Evolutionary conservation across 1,284 basidiomycete species (phyloP), one percentile per base, ranked within the genome.

Genomic region (Ustilago vetiveriae): DNA sequence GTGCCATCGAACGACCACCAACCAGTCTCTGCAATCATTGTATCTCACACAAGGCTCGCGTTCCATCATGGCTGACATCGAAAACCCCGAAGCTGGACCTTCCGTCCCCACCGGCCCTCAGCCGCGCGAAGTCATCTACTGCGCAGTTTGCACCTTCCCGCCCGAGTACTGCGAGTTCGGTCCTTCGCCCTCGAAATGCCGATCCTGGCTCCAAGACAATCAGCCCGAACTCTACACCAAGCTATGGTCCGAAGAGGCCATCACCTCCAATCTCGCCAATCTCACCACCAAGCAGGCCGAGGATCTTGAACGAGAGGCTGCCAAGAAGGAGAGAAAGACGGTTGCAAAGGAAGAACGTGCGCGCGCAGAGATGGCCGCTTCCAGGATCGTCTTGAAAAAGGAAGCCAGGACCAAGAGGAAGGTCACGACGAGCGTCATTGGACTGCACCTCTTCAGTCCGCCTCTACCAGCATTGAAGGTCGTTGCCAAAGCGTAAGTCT

Each of bases 161-260:
- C 78, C 78, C 46, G 79, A 81, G 50, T 81, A 80, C 67, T 81
- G 79, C 65, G 76, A 79, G 44, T 81, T 79, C 43, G 73, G 76
- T 2, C 72, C 76, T 1, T 71, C 70, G 3, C 50, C 69, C 11
- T 74, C 77, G 21, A 79, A 75, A 48, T 81, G 79, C 54, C 68
- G 74, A 7, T 39, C 69, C 24, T 79, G 79, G 74, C 45, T 81
- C 16, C 59, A 72, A 36, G 55, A 66, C 26, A 48, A 62, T 32
- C 66, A 81, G 41, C 73, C 78, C 10, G 57, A 40, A 10, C 45
- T 78, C 29, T 78, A 65, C 49, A 38, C 54, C 35, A 43, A 62
- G 23, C 56, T 79, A 35, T 81, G 75, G 66, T 76, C 73, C 6
- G 78, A 77, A 30, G 78, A 76, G 54, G 78, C 79, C 17, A 58